Base-by-base conservation (phyloP, 2,329 filamentous ascomycete species). In the Calonectria crousiana region DNA sequence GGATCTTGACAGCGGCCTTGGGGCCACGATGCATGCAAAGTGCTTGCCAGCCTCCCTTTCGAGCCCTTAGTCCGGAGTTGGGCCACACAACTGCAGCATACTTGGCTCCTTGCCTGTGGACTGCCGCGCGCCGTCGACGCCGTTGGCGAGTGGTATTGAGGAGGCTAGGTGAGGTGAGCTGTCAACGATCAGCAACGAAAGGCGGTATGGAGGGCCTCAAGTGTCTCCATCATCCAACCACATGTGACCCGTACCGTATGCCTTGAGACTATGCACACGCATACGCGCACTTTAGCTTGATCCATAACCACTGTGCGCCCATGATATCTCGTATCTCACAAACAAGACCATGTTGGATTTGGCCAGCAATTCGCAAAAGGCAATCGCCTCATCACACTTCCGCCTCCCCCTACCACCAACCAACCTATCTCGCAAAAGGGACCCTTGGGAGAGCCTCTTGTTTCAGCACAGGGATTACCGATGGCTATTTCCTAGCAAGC, bases 401-500 rank as follows among this genome's bases (percentile, higher is more conserved):
- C 72, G 32, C 65, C 68, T 49, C 71, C 51, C 73, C 73, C 71
- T 66, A 73, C 74, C 72, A 68, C 69, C 34, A 67, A 70, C 60
- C 47, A 69, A 38, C 60, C 72, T 69, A 78, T 76, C 69, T 67
- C 66, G 68, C 70, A 75, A 76, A 69, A 69, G 30, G 74, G 67
- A 74, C 78, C 77, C 71, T 62, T 67, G 76, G 77, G 76, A 77
- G 76, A 73, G 71, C 71, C 78, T 77, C 80, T 77, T 78, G 77
- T 80, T 80, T 80, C 78, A 80, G 77, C 72, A 75, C 78, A 78
- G 60, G 77, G 78, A 75, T 78, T 34, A 69, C 69, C 69, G 71
- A 73, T 74, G 68, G 67, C 53, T 73, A 49, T 75, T 73, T 66
- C 69, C 60, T 60, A 68, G 74, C 60, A 69, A 58, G 47, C 32